Evolutionary conservation across 352 stramenopile genomes (phyloP), one percentile per base, ranked within the genome.

Genomic region (Globisporangium solare): DNA sequence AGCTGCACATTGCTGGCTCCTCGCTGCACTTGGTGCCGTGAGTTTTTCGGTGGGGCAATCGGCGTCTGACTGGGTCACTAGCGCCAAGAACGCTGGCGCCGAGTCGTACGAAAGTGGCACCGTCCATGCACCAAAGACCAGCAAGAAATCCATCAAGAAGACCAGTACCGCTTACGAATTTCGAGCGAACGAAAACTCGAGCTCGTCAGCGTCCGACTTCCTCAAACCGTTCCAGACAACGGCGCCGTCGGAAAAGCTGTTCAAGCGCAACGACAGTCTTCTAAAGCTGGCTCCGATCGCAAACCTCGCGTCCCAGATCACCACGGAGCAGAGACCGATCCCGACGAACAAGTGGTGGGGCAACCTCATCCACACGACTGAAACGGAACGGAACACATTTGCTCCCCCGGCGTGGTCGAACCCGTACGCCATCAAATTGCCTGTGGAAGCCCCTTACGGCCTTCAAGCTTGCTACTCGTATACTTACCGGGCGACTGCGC

Each of bases 311-410:
- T 6, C 17, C 3, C 66, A 31, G 71, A 56, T 78, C 20, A 58
- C 86, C 21, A 60, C 68, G 15, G 43, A 77, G 43, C 58, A 58
- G 27, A 54, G 58, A 6, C 53, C 82, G 2, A 84, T 92, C 55
- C 83, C 83, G 51, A 92, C 79, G 17, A 92, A 92, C 67, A 74
- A 88, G 54, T 92, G 83, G 83, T 92, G 83, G 83, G 78, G 71
- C 17, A 92, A 90, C 59, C 54, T 89, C 43, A 87, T 92, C 47
- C 70, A 83, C 64, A 71, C 72, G 15, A 79, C 64, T 1, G 66
- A 55, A 22, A 62, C 68, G 7, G 76, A 76, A 24, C 66, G 78
- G 35, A 51, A 71, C 39, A 56, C 73, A 1, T 58, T 71, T 47
- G 73, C 79, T 32, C 72, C 75, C 52, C 70, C 74, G 3, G 78